These are phyloP conservation scores for Babesia microti DNA, from an alignment of 169 alveolate genomes.

Conservation along the genomic window DNA sequence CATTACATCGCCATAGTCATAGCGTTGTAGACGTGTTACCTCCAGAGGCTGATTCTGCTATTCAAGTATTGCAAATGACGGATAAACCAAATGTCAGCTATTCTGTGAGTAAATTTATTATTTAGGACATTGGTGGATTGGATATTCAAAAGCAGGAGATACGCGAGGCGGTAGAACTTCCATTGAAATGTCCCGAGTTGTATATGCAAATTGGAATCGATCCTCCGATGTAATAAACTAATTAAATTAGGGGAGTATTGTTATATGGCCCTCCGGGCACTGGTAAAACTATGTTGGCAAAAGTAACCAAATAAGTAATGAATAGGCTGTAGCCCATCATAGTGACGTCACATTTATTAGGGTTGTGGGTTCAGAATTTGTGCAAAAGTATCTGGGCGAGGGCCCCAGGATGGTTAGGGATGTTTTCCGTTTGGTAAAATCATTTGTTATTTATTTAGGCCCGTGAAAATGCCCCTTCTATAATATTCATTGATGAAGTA, in stretches of 20 bases:
- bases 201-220: conserved; percentile 96
- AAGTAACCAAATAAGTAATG: no score
- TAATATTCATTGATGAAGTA: conserved; percentile 96
- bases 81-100: conserved; percentile 99
- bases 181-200: conserved; percentile 94
- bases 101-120: conserved; percentile 47
- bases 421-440: conserved; percentile 82
- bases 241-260: conserved; percentile 80
- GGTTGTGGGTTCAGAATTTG: conserved; percentile 98
- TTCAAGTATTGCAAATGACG: conserved; percentile 88
- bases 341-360: conserved; percentile 93
- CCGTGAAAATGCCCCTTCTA: conserved; percentile 92
- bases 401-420: conserved; percentile 99
- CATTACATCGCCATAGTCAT: conserved; percentile 97
- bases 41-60: conserved; percentile 96
- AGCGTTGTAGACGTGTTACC: conserved; percentile 97
- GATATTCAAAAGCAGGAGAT: conserved; percentile 97
- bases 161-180: conserved; percentile 97
- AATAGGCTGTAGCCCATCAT: conserved; percentile 98
- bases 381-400: conserved; percentile 97
- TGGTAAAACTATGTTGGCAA: conserved; percentile 98
- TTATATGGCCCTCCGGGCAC: conserved; percentile 99
- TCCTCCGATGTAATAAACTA: conserved; percentile 79
- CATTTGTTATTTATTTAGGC: conserved; percentile 51
- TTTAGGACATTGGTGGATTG: conserved; percentile 93